Evolutionary conservation across 2,329 filamentous ascomycete species (phyloP), one percentile per base, ranked within the genome.

Genomic region (Aureobasidium lini): DNA sequence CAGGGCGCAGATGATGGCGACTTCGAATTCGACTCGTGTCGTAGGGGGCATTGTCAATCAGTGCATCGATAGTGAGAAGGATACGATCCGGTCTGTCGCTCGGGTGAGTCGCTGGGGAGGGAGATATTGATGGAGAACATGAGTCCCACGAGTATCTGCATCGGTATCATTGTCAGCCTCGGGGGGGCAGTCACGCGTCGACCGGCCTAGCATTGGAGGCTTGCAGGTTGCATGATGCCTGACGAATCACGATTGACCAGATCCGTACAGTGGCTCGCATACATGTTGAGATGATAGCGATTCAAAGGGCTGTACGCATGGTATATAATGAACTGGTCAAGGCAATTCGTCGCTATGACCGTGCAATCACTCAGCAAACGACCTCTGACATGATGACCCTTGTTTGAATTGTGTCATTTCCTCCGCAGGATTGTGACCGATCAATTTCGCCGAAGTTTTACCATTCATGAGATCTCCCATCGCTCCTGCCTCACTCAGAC

Each of bases 1-100:
- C 15, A 66, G 56, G 18, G 63, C 65, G 48, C 63, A 68, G 29
- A 65, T 56, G 29, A 66, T 62, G 11, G 59, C 62, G 44, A 65
- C 52, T 31, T 61, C 32, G 32, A 63, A 64, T 4, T 57, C 64
- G 31, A 31, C 49, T 18, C 63, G 54, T 23, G 48, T 29, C 18
- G 16, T n/a, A 11, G 57, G 46, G 11, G 6, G 11, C 49, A 42
- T 53, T 10, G 34, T 11, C 1, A 13, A 2, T 53, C 28, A 10
- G 9, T 3, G n/a, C 10, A 39, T 9, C 34, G 15, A 37, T n/a
- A 6, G 5, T 18, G 18, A 5, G 46, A 2, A 34, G 9, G 29
- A 29, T 23, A 23, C 18, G 18, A 23, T 23, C 18, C 18, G 18
- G 18, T 23, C 18, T 23, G 18, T 23, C 18, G 18, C 18, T 23